phyloP scores from a whole-genome alignment of 768 basidiomycete species.

The Peribolospora baueri region DNA sequence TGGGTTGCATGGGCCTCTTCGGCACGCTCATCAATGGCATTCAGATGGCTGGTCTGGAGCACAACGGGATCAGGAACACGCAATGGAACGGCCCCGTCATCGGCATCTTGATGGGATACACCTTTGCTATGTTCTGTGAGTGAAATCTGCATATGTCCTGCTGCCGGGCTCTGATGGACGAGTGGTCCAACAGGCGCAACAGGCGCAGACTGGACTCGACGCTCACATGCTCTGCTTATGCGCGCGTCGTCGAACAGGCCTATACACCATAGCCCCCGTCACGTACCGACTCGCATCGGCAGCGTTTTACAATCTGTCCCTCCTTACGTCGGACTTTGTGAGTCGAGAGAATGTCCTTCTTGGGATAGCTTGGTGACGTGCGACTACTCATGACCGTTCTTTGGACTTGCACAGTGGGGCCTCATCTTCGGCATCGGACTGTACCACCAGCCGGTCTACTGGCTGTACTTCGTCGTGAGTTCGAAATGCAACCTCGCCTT shows the following conservation, averaged over 20 bases:
- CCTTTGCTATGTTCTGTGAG: conserved; percentile 9
- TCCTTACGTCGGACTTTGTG: background rate
- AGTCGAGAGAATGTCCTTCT: background rate
- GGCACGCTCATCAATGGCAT: conserved; percentile 12
- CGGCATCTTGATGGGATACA: conserved; percentile 11
- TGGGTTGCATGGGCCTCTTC: conserved; percentile 14
- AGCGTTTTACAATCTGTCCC: conserved; percentile 13
- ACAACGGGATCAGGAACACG: conserved; percentile 4
- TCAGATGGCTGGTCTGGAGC: conserved; percentile 13
- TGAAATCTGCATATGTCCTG: no score
- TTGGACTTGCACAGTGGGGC: no score
- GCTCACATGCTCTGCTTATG: no score
- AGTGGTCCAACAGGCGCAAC: no score
- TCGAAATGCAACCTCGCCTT: no score
- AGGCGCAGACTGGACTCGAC: no score
- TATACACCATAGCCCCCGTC: conserved; percentile 12
- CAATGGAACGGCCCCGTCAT: conserved; percentile 11
- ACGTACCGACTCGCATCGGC: conserved; percentile 7
- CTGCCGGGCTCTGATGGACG: no score
- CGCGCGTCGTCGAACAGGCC: background rate
- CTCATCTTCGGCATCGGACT: conserved; percentile 6
- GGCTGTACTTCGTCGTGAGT: conserved; percentile 11
- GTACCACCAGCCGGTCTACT: conserved; percentile 12
- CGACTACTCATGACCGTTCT: background rate
- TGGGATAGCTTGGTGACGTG: conserved; percentile 7